These are phyloP conservation scores for Penicillium sclerotigenum DNA, from an alignment of 2,329 filamentous ascomycete species.

Conservation along the genomic window DNA sequence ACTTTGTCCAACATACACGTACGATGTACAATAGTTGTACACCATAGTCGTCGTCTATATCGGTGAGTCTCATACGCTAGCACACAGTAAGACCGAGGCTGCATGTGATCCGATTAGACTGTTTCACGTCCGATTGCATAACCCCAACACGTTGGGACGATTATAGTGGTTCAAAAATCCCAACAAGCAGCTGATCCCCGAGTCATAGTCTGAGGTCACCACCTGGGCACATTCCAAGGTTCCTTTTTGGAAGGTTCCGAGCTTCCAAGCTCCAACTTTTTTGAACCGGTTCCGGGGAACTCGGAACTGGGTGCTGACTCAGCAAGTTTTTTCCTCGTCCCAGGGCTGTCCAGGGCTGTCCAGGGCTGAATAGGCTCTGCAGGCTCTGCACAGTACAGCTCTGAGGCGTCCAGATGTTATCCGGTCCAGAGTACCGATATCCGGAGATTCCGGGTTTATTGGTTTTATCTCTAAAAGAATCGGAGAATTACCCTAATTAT, in stretches of 20 bases:
- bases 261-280: not conserved
- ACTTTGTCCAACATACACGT: no score
- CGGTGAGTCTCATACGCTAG: not conserved
- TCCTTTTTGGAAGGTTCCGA: not conserved
- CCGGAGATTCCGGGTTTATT: no score
- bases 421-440: not conserved
- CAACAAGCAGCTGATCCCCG: conserved; percentile 5
- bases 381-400: not conserved
- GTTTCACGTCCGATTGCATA: not conserved
- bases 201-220: not conserved
- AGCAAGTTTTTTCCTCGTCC: not conserved
- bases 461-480: not conserved
- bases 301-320: not conserved
- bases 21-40: not conserved
- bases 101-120: conserved; percentile 19
- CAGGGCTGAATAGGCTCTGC: not conserved
- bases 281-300: not conserved
- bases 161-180: not conserved
- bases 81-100: conserved; percentile 14
- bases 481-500: not conserved
- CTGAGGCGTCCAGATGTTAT: not conserved
- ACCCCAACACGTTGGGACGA: conserved; percentile 16
- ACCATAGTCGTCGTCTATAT: not conserved
- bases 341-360: not conserved
- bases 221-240: not conserved